Percentiles rank a stretch among this genome's conserved stretches.
These are phyloP conservation scores for Suillus cothurnatus DNA, from an alignment of 768 basidiomycete genomes.

Conservation along the genomic window DNA sequence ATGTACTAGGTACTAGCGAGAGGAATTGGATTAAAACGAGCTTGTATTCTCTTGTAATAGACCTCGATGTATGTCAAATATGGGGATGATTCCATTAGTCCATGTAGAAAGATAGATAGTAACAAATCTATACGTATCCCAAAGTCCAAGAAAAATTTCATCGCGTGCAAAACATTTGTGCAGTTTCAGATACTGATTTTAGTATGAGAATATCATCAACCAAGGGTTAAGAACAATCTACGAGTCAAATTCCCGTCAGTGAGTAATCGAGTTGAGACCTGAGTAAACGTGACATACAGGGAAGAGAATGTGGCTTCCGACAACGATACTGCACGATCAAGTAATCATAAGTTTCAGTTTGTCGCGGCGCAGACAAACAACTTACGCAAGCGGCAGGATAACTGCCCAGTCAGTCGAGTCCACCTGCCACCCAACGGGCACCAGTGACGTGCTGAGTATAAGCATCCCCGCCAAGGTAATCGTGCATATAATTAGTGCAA, in stretches of 20 bases:
- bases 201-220: slow-evolving; percentile 81
- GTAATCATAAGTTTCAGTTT: neutral
- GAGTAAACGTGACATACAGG: slow-evolving; percentile 52
- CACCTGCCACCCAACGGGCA: slow-evolving; percentile 69
- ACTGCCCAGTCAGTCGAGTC: slow-evolving; percentile 69
- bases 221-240: slow-evolving; percentile 88
- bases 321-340: slow-evolving; percentile 48
- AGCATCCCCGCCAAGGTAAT: slow-evolving; percentile 53
- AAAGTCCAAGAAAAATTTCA: neutral
- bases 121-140: neutral
- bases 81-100: neutral
- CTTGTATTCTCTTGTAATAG: neutral
- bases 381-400: slow-evolving; percentile 71
- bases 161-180: neutral
- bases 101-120: neutral
- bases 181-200: neutral
- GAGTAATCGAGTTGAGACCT: slow-evolving; percentile 5
- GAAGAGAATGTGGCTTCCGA: slow-evolving; percentile 68
- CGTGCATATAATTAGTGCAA: slow-evolving; percentile 58
- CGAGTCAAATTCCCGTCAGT: slow-evolving; percentile 34
- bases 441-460: slow-evolving; percentile 51
- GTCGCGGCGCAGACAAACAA: slow-evolving; percentile 31
- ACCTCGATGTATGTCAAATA: neutral
- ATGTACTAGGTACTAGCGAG: neutral
- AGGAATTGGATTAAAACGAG: neutral